phyloP scores from a whole-genome alignment of 306 rosid genomes.

The Cicer arietinum region DNA sequence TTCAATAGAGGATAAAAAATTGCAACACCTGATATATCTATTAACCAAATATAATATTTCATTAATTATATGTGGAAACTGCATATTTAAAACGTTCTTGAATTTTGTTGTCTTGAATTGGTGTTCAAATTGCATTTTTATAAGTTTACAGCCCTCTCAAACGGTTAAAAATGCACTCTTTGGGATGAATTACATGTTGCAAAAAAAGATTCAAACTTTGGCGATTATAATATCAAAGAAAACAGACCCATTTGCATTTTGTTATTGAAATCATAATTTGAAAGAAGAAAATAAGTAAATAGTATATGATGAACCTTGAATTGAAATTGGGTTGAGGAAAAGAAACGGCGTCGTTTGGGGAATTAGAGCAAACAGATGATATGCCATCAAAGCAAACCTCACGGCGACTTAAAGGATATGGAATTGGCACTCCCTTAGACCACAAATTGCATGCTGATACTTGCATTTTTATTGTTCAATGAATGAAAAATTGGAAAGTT shows the following conservation, averaged over 20 bases:
- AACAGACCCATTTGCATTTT: slow-evolving; percentile 25
- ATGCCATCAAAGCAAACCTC: slow-evolving; percentile 73
- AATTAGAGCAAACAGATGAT: slow-evolving; percentile 65
- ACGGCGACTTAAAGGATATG: slow-evolving; percentile 52
- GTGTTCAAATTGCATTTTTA: too few species aligned
- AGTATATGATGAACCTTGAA: slow-evolving; percentile 58
- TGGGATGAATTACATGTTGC: not conserved
- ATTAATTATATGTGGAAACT: too few species aligned
- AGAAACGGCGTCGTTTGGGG: slow-evolving; percentile 52
- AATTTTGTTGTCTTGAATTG: too few species aligned
- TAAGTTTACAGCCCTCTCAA: slow-evolving; percentile 18
- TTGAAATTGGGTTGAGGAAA: slow-evolving; percentile 47
- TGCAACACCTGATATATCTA: too few species aligned
- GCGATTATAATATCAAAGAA: not conserved
- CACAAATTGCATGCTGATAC: slow-evolving; percentile 59
- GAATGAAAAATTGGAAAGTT: not conserved
- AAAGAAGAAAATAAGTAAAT: slow-evolving; percentile 6
- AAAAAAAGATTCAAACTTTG: slow-evolving; percentile 41
- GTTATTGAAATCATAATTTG: not conserved
- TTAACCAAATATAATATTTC: too few species aligned
- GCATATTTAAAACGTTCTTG: too few species aligned
- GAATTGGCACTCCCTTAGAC: slow-evolving; percentile 44
- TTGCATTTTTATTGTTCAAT: slow-evolving; percentile 53
- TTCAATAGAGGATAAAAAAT: too few species aligned
- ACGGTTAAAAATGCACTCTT: slow-evolving; percentile 21